Evolutionary conservation across 2,329 filamentous ascomycete species (phyloP), one percentile per base, ranked within the genome.

Genomic region (Fusarium staphyleae): DNA sequence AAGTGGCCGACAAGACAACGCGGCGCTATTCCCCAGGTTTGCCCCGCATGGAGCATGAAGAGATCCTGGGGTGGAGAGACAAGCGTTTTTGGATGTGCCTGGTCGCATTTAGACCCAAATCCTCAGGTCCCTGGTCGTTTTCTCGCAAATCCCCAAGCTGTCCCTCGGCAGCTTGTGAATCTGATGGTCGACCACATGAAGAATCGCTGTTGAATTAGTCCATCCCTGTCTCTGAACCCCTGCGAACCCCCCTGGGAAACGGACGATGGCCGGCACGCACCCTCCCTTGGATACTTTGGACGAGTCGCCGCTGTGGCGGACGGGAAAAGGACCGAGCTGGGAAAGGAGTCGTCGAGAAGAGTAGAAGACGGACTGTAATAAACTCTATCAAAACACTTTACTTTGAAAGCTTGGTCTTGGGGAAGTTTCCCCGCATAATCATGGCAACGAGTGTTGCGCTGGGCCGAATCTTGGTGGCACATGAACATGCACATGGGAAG

Each of bases 101-200:
- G 33, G 47, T 47, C 18, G 30, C 42, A 43, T 15, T 37, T 13
- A 18, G 30, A 42, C 44, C 59, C 22, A 34, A 24, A 14, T 36
- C 12, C 42, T 52, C 30, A 15, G 35, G 37, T 40, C 49, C 50
- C 56, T 57, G 35, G 50, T 53, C 47, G 35, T 51, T 45, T 33
- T 32, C 39, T 33, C 33, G 52, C 48, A 39, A 42, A 46, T 45
- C 43, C 48, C 28, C 39, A 34, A 48, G 11, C 45, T 49, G 56
- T 60, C 51, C 65, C 65, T 67, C 65, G 65, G 65, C 60, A 67
- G 60, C 65, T 67, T 66, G 65, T 67, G 65, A 67, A 61, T 51
- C 35, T 45, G 34, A 33, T 22, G 15, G 39, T 24, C 43, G 36
- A 52, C 37, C 61, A 63, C 55, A 63, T 58, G 58, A 47, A 53